These are phyloP conservation scores for Mycena belliarum DNA, from an alignment of 768 basidiomycete species.

Conservation along the genomic window DNA sequence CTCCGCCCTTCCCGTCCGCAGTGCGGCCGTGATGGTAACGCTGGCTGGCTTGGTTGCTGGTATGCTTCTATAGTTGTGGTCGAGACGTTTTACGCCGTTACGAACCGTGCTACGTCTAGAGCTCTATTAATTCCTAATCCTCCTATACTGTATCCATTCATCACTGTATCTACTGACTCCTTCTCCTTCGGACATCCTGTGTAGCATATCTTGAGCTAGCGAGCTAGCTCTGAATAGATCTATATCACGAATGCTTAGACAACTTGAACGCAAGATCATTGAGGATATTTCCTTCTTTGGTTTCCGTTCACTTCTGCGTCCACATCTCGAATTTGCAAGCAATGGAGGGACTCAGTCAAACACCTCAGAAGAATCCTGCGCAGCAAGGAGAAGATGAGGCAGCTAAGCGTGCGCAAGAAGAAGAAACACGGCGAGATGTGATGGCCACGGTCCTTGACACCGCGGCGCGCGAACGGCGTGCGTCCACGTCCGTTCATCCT, in stretches of 20 bases:
- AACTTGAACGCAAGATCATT: too few species aligned
- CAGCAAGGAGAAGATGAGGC: conserved; percentile 48
- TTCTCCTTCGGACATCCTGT: conserved; percentile 10
- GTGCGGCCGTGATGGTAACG: conserved; percentile 29
- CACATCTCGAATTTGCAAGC: too few species aligned
- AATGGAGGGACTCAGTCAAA: conserved; percentile 5
- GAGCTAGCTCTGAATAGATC: conserved; percentile 17
- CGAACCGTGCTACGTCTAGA: not conserved
- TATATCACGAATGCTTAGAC: too few species aligned
- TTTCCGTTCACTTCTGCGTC: too few species aligned
- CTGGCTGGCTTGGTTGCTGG: conserved; percentile 25
- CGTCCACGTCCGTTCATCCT: too few species aligned
- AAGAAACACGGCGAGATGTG: conserved; percentile 74
- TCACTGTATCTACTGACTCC: not conserved
- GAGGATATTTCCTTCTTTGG: too few species aligned
- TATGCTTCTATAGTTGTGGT: conserved; percentile 19
- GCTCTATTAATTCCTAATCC: conserved; percentile 13
- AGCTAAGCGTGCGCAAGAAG: conserved; percentile 62
- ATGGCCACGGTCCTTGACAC: conserved; percentile 77
- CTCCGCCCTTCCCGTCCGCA: conserved; percentile 18
- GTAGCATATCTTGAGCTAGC: conserved; percentile 18
- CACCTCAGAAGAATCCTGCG: conserved; percentile 1
- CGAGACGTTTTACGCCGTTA: conserved; percentile 10
- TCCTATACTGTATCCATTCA: conserved; percentile 9
- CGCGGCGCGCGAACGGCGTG: conserved; percentile 81